Base-by-base conservation (phyloP, 2,329 filamentous ascomycete genomes). In the Rugonectria rugulosa region DNA sequence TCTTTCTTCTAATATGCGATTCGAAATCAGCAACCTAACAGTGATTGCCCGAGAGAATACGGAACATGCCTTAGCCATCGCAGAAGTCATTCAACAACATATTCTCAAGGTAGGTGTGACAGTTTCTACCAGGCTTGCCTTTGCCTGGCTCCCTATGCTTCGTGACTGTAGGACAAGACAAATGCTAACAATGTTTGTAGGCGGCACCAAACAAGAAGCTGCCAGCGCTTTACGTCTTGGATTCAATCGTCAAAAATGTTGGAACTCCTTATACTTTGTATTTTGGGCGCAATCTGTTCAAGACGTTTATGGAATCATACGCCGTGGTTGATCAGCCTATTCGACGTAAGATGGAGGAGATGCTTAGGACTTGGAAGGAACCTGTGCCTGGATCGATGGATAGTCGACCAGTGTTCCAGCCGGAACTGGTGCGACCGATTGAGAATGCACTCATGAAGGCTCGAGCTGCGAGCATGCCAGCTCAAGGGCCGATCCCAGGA, bases 191-290 rank as follows among this genome's bases (percentile, higher is more conserved):
- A 58, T 54, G 38, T 46, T 44, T 36, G 63, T 76, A 99, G 95
- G 91, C 90, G 50, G 86, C 92, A 40, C 92, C 95, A 32, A 84
- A 87, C 58, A 93, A 92, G 74, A 99, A 98, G 71, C 81, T 99
- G 3, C 93, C 95, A 15, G 92, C 95, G n/a, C 83, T 99, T 23
- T 99, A 98, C 76, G 91, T 99, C 63, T 88, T 99, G 70, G 95
- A 99, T 77, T 98, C 94, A 14, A 94, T 99, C 59, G 93, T 96
- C 71, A 99, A 99, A 77, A 98, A 99, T 79, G 92, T 99, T 59
- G 95, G 95, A 58, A 97, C 94, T 1, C 95, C 95, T 7, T 99
- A 99, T 75, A 98, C 94, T 0, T 82, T 98, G 11, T 98, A 97
- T 73, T 90, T 99, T 62, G 92, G 93, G 47, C 88, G 91, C 34